phyloP scores from a whole-genome alignment of 2,329 filamentous ascomycete species.

The Trichoderma afroharzianum region DNA sequence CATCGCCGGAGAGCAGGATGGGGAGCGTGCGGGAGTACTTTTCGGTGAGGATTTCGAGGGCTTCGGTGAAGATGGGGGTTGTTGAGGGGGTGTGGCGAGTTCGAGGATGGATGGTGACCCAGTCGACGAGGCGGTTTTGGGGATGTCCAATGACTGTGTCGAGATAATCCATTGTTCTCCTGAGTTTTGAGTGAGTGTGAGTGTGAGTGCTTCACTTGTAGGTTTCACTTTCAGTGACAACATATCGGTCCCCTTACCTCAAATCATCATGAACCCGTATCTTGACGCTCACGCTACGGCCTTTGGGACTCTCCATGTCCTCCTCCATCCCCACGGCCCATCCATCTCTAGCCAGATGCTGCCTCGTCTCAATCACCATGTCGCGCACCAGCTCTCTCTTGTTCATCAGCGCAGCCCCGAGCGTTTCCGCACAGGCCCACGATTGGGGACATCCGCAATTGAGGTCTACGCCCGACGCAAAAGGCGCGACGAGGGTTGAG shows the following conservation, averaged over 20 bases:
- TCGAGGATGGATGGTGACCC: conserved; percentile 68
- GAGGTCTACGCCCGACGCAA: conserved; percentile 62
- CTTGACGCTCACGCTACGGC: conserved; percentile 64
- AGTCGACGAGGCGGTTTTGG: conserved; percentile 55
- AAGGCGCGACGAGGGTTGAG: conserved; percentile 58
- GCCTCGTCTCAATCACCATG: conserved; percentile 58
- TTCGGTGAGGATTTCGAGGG: conserved; percentile 53
- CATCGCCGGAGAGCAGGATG: conserved; percentile 65
- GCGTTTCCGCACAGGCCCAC: conserved; percentile 65
- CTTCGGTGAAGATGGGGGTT: conserved; percentile 58
- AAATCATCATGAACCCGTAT: conserved; percentile 66
- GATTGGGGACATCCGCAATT: conserved; percentile 73
- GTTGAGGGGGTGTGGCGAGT: conserved; percentile 58
- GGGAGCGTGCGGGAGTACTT: conserved; percentile 55
- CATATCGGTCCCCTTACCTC: conserved; percentile 32
- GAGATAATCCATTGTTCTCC: conserved; percentile 59
- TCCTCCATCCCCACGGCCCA: conserved; percentile 47
- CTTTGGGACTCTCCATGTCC: conserved; percentile 42
- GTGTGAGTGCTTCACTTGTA: background rate
- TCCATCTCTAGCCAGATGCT: conserved; percentile 48
- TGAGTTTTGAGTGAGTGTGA: background rate
- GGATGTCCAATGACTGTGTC: conserved; percentile 56
- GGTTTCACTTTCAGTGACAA: background rate
- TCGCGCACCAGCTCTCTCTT: conserved; percentile 60
- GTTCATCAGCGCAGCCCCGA: conserved; percentile 68